Base-by-base conservation (phyloP, 345 rosid species). In the Salix dunnii region DNA sequence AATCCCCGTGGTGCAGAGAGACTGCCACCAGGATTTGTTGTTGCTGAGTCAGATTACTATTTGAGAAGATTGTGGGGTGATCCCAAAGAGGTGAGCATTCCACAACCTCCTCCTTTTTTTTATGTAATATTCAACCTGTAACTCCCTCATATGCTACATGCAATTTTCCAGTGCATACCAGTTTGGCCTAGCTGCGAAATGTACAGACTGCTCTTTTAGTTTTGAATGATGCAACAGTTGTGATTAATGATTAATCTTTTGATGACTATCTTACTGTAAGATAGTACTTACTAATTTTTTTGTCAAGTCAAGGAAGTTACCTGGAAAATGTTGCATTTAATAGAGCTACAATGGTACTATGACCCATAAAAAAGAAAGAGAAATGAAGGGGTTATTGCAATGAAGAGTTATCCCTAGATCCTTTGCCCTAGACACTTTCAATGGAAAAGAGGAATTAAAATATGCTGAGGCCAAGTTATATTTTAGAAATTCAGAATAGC, bases 1-100 rank as follows among this genome's bases (percentile, higher is more conserved):
- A 96, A 96, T 87, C 98, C 99, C 73, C 93, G 90, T 78, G 99
- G 99, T 64, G 94, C 97, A 17, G 97, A 96, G 86, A 84, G 90
- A 75, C 84, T 96, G 77, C 94, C 99, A 30, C 96, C 97, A 6
- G 90, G 93, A 82, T 92, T 96, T 75, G 63, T 96, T 80, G 86
- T 78, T 42, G 95, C 94, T 33, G 96, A 96, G 80, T 91, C 99
- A 55, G 99, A 96, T 76, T 88, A 88, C 65, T 89, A 92, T 81
- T 67, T 84, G 60, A 97, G 91, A 67, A 88, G 98, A 85, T 84
- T 96, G 78, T 96, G 96, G 96, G 99, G 99, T 13, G 87, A 89
- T 6, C 99, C 99, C 13, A 86, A 77, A 77, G 97, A 96, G 97
- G 99, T 96, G 43, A 77, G 84, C 69, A 58, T 76, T 78, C 40